Percentiles rank a stretch among this genome's conserved stretches.
Evolutionary conservation across 2,329 filamentous ascomycete genomes (phyloP).

Genomic region (Penicillium frequentans): DNA sequence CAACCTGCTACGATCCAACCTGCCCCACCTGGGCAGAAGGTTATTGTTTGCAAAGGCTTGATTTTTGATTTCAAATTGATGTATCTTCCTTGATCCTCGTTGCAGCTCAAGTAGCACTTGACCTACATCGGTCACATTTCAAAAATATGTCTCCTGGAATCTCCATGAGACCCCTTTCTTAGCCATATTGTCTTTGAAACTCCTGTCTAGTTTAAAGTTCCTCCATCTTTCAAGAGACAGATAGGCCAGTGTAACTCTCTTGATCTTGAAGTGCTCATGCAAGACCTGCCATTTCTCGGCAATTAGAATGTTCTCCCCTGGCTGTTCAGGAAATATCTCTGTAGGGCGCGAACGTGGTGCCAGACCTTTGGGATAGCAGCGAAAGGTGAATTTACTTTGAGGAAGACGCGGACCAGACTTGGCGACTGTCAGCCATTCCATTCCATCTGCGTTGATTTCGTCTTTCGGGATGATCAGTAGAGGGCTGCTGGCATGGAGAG

Average conservation of each 20-base stretch:
- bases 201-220: neutral
- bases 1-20: too few relatives aligned
- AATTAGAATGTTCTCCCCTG: slow-evolving; percentile 14
- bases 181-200: neutral
- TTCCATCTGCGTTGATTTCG: neutral
- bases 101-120: neutral
- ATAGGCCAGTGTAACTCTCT: slow-evolving; percentile 10
- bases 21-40: too few relatives aligned
- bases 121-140: neutral
- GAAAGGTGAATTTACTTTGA: slow-evolving; percentile 6
- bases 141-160: neutral
- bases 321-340: slow-evolving; percentile 18
- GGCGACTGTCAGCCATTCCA: neutral
- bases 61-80: neutral
- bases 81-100: neutral
- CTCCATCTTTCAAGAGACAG: slow-evolving; percentile 8
- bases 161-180: too few relatives aligned
- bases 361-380: slow-evolving; percentile 11
- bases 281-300: slow-evolving; percentile 14
- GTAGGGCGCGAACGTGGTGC: slow-evolving; percentile 17
- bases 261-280: neutral
- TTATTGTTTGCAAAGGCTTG: neutral
- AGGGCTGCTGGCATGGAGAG: neutral
- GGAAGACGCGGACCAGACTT: neutral
- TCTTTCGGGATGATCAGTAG: neutral